phyloP scores from a whole-genome alignment of 2,329 filamentous ascomycete genomes.

The Meredithiella fracta region DNA sequence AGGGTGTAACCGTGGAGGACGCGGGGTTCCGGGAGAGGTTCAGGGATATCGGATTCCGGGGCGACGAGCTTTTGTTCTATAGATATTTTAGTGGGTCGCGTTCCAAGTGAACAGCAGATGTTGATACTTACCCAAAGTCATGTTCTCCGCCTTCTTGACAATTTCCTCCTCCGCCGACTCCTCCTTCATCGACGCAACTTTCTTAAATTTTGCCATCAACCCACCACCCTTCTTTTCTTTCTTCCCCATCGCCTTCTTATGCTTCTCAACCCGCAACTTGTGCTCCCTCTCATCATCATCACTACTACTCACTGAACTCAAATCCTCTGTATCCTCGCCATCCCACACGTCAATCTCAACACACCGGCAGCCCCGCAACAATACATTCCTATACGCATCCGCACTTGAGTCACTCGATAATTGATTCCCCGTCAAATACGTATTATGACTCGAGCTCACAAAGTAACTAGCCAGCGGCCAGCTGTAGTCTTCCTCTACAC shows the following conservation, averaged over 20 bases:
- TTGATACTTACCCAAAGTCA: conserved; percentile 26
- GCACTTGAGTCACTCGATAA: conserved; percentile 74
- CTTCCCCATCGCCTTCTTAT: conserved; percentile 34
- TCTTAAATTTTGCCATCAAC: conserved; percentile 45
- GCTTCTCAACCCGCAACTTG: conserved; percentile 22
- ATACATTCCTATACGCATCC: conserved; percentile 69
- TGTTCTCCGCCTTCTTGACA: conserved; percentile 26
- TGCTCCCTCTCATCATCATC: conserved; percentile 30
- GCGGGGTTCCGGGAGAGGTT: conserved; percentile 44
- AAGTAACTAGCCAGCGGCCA: conserved; percentile 81
- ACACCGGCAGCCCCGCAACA: conserved; percentile 74
- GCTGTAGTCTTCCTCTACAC: conserved; percentile 38
- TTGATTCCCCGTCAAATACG: conserved; percentile 79
- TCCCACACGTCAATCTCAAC: conserved; percentile 96
- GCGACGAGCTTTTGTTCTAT: conserved; percentile 9
- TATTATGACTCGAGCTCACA: conserved; percentile 90
- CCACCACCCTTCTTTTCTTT: conserved; percentile 42
- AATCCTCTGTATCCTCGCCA: conserved; percentile 57
- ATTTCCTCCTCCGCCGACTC: conserved; percentile 20
- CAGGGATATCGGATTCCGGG: conserved; percentile 11
- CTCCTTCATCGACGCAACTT: conserved; percentile 24
- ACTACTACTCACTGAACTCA: conserved; percentile 37
- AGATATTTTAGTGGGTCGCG: not conserved
- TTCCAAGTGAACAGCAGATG: conserved; percentile 12
- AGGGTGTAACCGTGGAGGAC: conserved; percentile 82